These are phyloP conservation scores for Blastobotrys buckinghamii DNA, from an alignment of 1,139 yeast genomes.

Conservation along the genomic window DNA sequence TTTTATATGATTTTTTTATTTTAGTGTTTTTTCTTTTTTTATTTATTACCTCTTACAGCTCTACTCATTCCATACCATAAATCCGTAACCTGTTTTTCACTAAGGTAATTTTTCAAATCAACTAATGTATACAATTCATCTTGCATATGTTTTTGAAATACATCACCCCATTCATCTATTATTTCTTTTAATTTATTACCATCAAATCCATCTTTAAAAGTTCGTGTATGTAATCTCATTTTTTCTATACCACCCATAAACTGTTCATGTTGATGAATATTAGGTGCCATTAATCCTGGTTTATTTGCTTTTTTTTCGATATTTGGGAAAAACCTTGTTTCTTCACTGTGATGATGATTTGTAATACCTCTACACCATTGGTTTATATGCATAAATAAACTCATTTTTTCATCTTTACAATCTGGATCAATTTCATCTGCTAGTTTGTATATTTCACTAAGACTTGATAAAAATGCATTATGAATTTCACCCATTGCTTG, in stretches of 20 bases:
- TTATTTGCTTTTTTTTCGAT: conserved; percentile 3
- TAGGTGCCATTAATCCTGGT: conserved; percentile 5
- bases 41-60: neutral
- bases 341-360: conserved; percentile 6
- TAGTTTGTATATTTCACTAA: no score
- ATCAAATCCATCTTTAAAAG: neutral
- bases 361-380: neutral
- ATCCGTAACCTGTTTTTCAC: neutral
- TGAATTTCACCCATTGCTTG: no score
- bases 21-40: no score
- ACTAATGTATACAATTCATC: conserved; percentile 3
- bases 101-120: neutral
- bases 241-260: neutral
- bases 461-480: no score
- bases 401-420: no score
- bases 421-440: no score
- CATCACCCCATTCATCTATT: conserved; percentile 4
- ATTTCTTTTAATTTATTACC: neutral
- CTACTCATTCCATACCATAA: neutral
- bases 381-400: no score
- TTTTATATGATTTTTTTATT: no score
- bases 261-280: conserved; percentile 2
- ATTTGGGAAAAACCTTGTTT: conserved; percentile 3
- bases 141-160: conserved; percentile 2
- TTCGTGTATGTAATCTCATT: neutral